phyloP scores from a whole-genome alignment of 176 grass and related monocot genomes.

The Rhynchospora pubera region DNA sequence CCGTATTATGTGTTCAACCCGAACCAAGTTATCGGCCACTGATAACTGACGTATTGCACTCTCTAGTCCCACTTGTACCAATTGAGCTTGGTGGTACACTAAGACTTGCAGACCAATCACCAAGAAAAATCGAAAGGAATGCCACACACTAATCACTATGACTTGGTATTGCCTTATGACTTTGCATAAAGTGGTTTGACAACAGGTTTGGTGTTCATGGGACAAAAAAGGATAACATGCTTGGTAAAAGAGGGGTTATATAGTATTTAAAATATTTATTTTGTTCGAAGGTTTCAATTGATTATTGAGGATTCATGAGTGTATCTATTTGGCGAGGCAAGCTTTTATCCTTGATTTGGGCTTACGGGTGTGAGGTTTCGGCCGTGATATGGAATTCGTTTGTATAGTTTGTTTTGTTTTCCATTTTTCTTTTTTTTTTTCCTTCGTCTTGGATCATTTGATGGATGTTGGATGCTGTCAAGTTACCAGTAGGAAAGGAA shows the following conservation, averaged over 20 bases:
- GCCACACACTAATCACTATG: background rate
- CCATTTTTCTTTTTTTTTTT: background rate
- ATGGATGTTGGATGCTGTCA: background rate
- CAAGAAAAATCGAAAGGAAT: background rate
- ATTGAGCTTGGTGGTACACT: conserved; percentile 80
- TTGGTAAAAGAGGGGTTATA: conserved; percentile 1
- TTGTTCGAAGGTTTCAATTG: background rate
- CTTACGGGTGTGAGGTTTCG: conserved; percentile 14
- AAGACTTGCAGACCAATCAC: conserved; percentile 37
- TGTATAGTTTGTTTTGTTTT: conserved; percentile 21
- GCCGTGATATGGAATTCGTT: background rate
- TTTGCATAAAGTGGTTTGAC: conserved; percentile 15
- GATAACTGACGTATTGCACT: conserved; percentile 95
- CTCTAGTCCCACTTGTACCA: conserved; percentile 82
- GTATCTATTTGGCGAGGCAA: background rate
- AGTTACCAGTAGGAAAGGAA: background rate
- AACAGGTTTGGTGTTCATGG: conserved; percentile 9
- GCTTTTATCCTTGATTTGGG: background rate
- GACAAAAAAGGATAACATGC: background rate
- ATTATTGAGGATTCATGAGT: background rate
- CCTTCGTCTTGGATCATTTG: background rate
- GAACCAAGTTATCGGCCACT: conserved; percentile 96
- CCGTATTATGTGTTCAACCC: conserved; percentile 80
- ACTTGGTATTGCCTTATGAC: background rate
- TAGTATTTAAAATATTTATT: conserved; percentile 1